A percentile compares a stretch with the other conserved stretches of the same genome.
Evolutionary conservation across 2,329 filamentous ascomycete species (phyloP).

Genomic region (Paecilomyces niveus): DNA sequence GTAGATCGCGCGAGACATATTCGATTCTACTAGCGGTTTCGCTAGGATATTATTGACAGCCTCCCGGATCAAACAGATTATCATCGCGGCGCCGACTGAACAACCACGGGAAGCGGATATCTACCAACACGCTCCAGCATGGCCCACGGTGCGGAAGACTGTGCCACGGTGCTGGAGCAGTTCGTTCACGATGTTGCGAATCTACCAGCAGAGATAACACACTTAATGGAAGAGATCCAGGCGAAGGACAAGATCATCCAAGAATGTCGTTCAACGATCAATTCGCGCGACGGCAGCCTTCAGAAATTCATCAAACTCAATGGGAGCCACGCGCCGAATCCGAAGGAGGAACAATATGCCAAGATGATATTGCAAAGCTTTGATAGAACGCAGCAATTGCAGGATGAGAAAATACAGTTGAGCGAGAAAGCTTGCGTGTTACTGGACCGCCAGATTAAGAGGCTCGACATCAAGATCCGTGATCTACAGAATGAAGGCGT

Average conservation of each 20-base stretch:
- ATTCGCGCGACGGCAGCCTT: constrained; percentile 52
- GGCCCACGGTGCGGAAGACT: constrained; percentile 49
- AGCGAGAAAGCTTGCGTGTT: constrained; percentile 54
- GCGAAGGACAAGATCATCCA: constrained; percentile 57
- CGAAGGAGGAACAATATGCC: constrained; percentile 56
- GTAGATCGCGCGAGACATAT: not conserved
- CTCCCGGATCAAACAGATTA: not conserved
- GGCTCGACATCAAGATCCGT: constrained; percentile 55
- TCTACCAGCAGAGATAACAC: constrained; percentile 56
- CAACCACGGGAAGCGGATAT: not conserved
- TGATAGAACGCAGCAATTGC: constrained; percentile 50
- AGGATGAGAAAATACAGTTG: constrained; percentile 56
- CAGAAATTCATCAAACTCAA: constrained; percentile 61
- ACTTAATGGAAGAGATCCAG: constrained; percentile 60
- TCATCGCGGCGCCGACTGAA: not conserved
- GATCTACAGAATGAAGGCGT: constrained; percentile 54
- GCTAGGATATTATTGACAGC: not conserved
- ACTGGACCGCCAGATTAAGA: constrained; percentile 57
- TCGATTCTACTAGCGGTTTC: not conserved
- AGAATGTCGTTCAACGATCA: constrained; percentile 50
- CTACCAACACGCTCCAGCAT: constrained; percentile 23
- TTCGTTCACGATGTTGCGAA: constrained; percentile 60
- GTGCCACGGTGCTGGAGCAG: constrained; percentile 57
- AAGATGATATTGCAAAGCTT: constrained; percentile 52
- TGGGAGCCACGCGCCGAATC: constrained; percentile 54